Percentiles rank a stretch among this genome's conserved stretches.
Conservation (phyloP, 1,284 basidiomycete genomes). For the Trichosporon asahii region DNA sequence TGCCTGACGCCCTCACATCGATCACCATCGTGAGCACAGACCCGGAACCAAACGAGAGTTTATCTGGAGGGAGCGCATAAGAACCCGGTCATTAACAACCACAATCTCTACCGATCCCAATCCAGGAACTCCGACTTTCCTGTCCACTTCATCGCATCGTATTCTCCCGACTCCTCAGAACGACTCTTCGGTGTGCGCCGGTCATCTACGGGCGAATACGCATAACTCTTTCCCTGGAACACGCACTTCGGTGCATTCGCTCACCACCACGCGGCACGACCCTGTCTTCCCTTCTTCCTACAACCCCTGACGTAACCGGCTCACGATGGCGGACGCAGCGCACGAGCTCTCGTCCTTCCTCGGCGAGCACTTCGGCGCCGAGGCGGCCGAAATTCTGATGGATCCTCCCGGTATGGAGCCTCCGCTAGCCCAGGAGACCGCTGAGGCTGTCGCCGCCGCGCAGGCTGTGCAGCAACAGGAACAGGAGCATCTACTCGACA, state of each 20-base stretch:
- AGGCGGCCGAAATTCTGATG: constrained; percentile 5
- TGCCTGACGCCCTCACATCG: neutral
- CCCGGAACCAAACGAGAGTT: neutral
- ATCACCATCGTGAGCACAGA: neutral
- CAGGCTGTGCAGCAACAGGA: neutral
- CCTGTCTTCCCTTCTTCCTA: neutral
- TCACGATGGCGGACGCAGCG: neutral
- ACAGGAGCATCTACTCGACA: neutral
- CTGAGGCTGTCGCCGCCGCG: neutral
- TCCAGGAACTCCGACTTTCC: neutral
- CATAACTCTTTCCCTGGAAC: neutral
- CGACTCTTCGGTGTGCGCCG: neutral
- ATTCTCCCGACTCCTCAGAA: neutral
- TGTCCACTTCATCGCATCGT: neutral
- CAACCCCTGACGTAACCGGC: neutral
- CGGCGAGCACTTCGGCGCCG: constrained; percentile 3
- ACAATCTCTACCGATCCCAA: neutral
- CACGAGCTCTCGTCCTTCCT: constrained; percentile 7
- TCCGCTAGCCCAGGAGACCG: neutral
- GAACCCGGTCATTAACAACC: neutral
- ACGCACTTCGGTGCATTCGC: neutral
- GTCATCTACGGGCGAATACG: neutral
- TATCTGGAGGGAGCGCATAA: neutral
- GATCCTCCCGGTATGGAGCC: neutral
- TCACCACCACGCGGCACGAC: neutral